Evolutionary conservation across 441 rosid species (phyloP).

Genomic region (Iberis amara): DNA sequence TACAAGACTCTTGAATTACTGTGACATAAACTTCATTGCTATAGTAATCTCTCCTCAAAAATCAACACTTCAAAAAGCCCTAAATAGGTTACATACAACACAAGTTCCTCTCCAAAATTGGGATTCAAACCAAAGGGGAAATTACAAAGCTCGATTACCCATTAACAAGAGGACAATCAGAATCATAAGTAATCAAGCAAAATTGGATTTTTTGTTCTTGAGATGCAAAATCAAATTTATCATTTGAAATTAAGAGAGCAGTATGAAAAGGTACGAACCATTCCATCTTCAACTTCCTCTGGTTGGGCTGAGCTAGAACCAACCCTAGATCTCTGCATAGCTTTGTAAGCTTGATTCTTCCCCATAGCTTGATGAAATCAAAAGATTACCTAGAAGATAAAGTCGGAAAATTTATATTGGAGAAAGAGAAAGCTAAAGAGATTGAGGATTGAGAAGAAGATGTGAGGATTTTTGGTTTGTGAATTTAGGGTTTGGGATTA

Average conservation of each 20-base stretch:
- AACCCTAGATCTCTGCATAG: constrained; percentile 89
- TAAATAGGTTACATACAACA: not conserved
- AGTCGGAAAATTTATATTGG: constrained; percentile 1
- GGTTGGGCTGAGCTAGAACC: constrained; percentile 78
- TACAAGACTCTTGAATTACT: too few relatives aligned
- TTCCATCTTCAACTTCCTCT: constrained; percentile 89
- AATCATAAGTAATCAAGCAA: constrained; percentile 13
- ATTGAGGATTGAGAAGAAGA: constrained; percentile 2
- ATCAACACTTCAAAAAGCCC: not conserved
- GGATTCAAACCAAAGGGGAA: too few relatives aligned
- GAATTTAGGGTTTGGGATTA: too few relatives aligned
- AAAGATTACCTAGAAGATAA: constrained; percentile 9
- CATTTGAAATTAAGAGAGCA: not conserved
- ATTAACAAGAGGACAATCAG: constrained; percentile 2
- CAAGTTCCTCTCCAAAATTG: constrained; percentile 9
- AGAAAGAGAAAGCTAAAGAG: not conserved
- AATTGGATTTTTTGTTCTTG: too few relatives aligned
- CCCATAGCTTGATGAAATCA: constrained; percentile 48
- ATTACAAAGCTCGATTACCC: not conserved
- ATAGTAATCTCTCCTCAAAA: too few relatives aligned
- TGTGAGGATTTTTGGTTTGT: not conserved
- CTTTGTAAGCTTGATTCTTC: constrained; percentile 95
- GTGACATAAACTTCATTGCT: too few relatives aligned
- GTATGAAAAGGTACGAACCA: constrained; percentile 95
- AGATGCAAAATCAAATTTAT: too few relatives aligned